Evolutionary conservation across 225 moss, liverwort and hornwort species (phyloP).

Genomic region (Neckera pumila): DNA sequence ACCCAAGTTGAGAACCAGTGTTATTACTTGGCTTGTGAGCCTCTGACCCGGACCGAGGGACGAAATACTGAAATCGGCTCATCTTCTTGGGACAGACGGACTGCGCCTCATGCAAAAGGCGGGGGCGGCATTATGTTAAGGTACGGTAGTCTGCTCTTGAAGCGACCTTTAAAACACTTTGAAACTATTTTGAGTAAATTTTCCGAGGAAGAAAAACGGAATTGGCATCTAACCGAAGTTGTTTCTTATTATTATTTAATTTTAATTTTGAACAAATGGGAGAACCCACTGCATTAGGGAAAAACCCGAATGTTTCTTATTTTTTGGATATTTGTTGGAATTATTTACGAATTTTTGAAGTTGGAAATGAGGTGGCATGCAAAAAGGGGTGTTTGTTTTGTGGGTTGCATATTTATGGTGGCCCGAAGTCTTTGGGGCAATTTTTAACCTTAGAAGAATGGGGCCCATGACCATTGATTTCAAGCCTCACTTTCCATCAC

Average conservation of each 20-base stretch:
- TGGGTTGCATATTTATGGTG: not conserved
- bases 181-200: not conserved
- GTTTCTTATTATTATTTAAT: not conserved
- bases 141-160: not conserved
- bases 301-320: fast-evolving
- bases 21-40: not conserved
- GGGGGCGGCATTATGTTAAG: not conserved
- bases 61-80: not conserved
- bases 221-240: not conserved
- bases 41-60: not conserved
- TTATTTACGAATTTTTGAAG: not conserved
- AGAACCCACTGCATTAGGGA: no score
- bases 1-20: not conserved
- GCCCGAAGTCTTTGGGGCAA: no score
- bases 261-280: no score
- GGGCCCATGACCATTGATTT: fast-evolving
- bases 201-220: fast-evolving
- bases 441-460: fast-evolving
- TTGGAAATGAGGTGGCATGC: fast-evolving
- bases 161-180: not conserved
- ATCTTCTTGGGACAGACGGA: not conserved
- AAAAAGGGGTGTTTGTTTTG: not conserved
- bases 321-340: not conserved
- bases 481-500: not conserved
- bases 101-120: not conserved